Base-by-base conservation (phyloP, 495 filamentous ascomycete species). In the Chaetomium tenue region DNA sequence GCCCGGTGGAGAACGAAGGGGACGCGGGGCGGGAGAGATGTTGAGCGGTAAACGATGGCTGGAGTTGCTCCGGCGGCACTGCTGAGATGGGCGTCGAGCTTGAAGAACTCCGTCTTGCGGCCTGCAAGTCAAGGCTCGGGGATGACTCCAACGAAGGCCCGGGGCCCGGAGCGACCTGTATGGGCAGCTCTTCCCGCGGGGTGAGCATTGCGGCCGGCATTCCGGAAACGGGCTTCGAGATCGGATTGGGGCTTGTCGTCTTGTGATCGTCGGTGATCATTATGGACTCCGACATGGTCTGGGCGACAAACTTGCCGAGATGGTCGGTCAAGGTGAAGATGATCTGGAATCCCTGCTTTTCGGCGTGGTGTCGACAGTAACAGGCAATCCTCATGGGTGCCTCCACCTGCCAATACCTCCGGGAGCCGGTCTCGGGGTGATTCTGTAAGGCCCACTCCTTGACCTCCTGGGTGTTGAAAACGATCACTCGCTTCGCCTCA, bases 191-290 rank as follows among this genome's bases (percentile, higher is more conserved):
- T 28, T 59, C 56, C 57, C 63, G 56, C 9, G 63, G 63, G 26
- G 55, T 65, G 50, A 60, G 40, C 42, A 47, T 60, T 9, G 47
- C 23, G 37, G 26, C 20, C 18, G 39, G 47, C 9, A 26, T 3
- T 7, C 63, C 57, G 3, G 48, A 50, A 13, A 9, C n/a, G 8
- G 56, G 57, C 39, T 60, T 54, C 9, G 51, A 18, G 2, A 23
- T 16, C 2, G 52, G 60, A 25, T 63, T 65, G 39, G 63, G 63
- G 15, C 57, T 65, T 18, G 63, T 64, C 13, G 91, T 93, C 75
- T 98, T 98, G 77, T 98, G 93, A 72, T 98, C 93, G 74, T 98
- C 93, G 1, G 93, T 97, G 69, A 98, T 97, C 82, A 96, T 89
- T 61, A 96, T 94, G 0, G 91, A 88, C 40, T 86, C 84, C 6